These are phyloP conservation scores for Beta lomatogona DNA, from an alignment of 179 eudicot genomes.

Conservation along the genomic window DNA sequence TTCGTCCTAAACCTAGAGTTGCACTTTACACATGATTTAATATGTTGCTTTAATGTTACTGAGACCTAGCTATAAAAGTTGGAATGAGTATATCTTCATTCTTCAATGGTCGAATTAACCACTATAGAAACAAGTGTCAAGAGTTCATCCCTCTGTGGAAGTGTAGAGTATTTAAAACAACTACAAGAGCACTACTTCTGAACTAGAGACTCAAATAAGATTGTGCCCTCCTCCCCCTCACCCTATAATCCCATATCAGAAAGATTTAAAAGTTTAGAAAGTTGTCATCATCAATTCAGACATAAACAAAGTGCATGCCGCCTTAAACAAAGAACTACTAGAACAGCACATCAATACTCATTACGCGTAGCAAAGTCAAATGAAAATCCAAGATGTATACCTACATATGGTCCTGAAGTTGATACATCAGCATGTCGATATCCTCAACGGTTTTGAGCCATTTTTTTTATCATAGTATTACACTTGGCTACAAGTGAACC, in stretches of 20 bases:
- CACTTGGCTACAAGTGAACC: constrained; percentile 25
- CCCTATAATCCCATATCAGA: background rate
- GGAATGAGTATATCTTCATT: background rate
- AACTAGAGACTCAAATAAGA: background rate
- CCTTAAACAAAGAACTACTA: background rate
- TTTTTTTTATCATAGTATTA: constrained; percentile 5
- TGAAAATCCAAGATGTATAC: constrained; percentile 14
- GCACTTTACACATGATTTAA: background rate
- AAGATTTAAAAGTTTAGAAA: background rate
- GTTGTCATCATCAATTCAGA: background rate
- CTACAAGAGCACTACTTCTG: background rate
- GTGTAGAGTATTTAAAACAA: background rate
- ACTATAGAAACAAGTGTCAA: background rate
- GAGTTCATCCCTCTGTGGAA: background rate
- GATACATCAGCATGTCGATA: constrained; percentile 2
- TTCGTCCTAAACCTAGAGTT: background rate
- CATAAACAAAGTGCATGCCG: background rate
- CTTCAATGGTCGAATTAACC: background rate
- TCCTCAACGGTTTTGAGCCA: constrained; percentile 15
- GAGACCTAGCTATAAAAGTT: background rate
- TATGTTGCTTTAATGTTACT: background rate
- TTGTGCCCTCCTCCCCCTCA: background rate
- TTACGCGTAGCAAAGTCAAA: background rate
- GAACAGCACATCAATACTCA: constrained; percentile 5
- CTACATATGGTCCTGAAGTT: constrained; percentile 16